Evolutionary conservation across 106 monocot genomes (phyloP).

Genomic region (Hemerocallis citrina): DNA sequence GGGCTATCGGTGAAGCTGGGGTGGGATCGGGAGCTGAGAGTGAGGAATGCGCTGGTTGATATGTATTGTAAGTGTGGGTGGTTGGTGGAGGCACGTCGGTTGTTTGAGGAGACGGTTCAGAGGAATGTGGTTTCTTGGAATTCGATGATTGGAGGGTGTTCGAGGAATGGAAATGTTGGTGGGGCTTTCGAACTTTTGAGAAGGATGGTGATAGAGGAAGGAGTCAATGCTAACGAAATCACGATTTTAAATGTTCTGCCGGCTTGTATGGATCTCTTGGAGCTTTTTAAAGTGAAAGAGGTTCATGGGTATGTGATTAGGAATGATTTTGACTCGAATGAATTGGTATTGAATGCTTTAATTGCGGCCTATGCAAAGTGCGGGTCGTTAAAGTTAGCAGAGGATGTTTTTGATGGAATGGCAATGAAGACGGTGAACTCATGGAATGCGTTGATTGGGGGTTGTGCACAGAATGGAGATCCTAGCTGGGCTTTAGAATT

Average conservation of each 20-base stretch:
- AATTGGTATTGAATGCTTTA: constrained; percentile 41
- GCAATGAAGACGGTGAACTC: constrained; percentile 31
- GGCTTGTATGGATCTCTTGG: constrained; percentile 20
- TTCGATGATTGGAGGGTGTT: constrained; percentile 48
- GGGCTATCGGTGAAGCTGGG: constrained; percentile 40
- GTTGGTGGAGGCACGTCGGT: constrained; percentile 22
- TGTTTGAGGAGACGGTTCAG: constrained; percentile 16
- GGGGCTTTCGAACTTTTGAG: constrained; percentile 26
- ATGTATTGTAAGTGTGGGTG: constrained; percentile 52
- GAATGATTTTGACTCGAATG: constrained; percentile 30
- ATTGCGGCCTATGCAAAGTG: constrained; percentile 67
- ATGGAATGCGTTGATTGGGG: constrained; percentile 76
- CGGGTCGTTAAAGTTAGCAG: constrained; percentile 34
- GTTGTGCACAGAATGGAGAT: constrained; percentile 63
- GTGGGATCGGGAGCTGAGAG: constrained; percentile 23
- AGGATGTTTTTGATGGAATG: constrained; percentile 21
- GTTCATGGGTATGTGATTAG: constrained; percentile 51
- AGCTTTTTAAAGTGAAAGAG: constrained; percentile 34
- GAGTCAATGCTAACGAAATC: constrained; percentile 33
- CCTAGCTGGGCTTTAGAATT: constrained; percentile 37
- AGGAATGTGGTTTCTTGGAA: constrained; percentile 71
- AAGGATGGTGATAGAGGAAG: constrained; percentile 22
- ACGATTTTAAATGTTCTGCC: constrained; percentile 57
- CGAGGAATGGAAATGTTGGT: constrained; percentile 40
- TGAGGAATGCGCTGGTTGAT: constrained; percentile 51